These are phyloP conservation scores for Arthrinium phaeospermum DNA, from an alignment of 2,329 filamentous ascomycete species.

Conservation along the genomic window DNA sequence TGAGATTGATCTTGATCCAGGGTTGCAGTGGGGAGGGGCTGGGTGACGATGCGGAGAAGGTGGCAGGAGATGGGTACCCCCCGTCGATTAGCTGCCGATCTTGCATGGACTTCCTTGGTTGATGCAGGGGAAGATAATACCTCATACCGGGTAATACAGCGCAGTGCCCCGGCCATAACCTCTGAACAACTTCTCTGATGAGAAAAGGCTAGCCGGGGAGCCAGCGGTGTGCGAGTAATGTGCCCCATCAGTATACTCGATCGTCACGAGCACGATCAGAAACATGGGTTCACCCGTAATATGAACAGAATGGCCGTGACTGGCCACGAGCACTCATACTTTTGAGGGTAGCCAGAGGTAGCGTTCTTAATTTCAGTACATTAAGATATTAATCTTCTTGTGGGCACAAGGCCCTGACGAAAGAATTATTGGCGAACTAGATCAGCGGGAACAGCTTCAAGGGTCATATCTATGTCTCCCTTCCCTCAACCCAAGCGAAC, in stretches of 20 bases:
- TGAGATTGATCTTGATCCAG: slow-evolving; percentile 7
- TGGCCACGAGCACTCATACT: background rate
- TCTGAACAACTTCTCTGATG: background rate
- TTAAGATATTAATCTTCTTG: background rate
- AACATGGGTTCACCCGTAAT: background rate
- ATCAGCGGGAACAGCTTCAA: background rate
- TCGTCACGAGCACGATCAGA: background rate
- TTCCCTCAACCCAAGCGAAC: slow-evolving; percentile 52
- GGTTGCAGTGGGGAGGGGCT: background rate
- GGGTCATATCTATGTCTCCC: background rate
- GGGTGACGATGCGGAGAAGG: slow-evolving; percentile 8
- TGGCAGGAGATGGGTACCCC: background rate
- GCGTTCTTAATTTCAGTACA: background rate
- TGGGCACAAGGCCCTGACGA: background rate
- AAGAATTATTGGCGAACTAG: background rate
- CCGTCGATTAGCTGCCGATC: background rate
- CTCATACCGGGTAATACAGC: background rate
- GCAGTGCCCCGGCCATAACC: background rate
- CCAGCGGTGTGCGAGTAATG: background rate
- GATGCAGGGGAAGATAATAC: background rate
- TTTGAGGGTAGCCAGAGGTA: background rate
- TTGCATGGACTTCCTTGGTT: slow-evolving; percentile 10
- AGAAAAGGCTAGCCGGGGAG: background rate
- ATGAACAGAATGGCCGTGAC: background rate
- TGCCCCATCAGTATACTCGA: background rate